These are phyloP conservation scores for Dioszegia crocea DNA, from an alignment of 768 basidiomycete species.

Conservation along the genomic window DNA sequence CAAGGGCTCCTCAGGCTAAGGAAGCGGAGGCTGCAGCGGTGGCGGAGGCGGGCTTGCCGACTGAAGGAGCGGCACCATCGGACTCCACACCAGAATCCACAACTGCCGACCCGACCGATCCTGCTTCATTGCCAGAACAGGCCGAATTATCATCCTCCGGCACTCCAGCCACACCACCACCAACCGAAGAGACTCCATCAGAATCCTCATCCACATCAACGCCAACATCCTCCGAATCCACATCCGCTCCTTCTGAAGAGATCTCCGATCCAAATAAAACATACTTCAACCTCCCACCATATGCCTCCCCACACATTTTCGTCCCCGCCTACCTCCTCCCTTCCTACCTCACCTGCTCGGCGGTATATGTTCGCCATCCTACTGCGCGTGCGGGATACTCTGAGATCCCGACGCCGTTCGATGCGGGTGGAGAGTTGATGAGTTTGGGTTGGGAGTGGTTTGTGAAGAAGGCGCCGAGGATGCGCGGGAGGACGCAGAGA, in stretches of 20 bases:
- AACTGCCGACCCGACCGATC: conserved; percentile 2
- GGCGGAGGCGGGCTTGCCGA: background rate
- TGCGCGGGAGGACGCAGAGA: conserved; percentile 28
- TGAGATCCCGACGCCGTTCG: conserved; percentile 92
- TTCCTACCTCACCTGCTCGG: conserved; percentile 81
- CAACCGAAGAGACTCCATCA: background rate
- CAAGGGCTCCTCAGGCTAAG: conserved; percentile 1
- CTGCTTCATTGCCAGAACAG: conserved; percentile 28
- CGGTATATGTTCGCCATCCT: conserved; percentile 89
- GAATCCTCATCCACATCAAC: conserved; percentile 39
- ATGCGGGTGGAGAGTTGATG: conserved; percentile 89
- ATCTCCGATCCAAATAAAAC: conserved; percentile 10
- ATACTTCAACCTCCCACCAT: conserved; percentile 79
- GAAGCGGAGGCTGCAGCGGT: background rate
- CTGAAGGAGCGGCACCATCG: conserved; percentile 14
- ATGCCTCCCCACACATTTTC: conserved; percentile 86
- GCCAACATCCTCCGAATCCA: background rate
- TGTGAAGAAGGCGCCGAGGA: conserved; percentile 35
- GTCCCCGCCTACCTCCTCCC: conserved; percentile 86
- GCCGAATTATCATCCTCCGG: conserved; percentile 14
- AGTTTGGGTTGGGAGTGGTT: conserved; percentile 95
- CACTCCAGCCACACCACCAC: background rate
- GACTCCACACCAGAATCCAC: conserved; percentile 17
- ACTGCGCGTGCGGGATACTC: conserved; percentile 87
- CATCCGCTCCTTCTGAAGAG: conserved; percentile 5